phyloP scores from a whole-genome alignment of 345 rosid genomes.

The Angophora floribunda region DNA sequence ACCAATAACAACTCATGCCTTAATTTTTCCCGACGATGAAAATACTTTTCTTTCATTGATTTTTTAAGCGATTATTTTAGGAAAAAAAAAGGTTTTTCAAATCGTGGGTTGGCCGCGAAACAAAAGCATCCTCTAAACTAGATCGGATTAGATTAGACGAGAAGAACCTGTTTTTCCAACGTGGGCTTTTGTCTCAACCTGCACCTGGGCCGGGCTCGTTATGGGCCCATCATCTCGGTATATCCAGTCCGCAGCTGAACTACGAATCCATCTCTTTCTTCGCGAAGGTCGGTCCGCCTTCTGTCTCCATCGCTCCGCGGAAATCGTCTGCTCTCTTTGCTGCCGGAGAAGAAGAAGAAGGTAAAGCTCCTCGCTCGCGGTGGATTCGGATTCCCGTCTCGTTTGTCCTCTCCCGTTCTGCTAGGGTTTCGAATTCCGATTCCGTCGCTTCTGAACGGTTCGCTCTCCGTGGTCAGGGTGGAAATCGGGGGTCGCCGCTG shows the following conservation, averaged over 20 bases:
- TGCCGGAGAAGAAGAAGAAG: neutral
- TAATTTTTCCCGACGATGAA: accelerated
- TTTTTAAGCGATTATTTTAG: too few species aligned
- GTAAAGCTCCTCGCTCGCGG: neutral
- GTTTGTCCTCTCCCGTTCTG: neutral
- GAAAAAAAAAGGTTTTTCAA: neutral
- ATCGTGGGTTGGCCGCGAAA: accelerated
- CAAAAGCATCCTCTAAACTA: neutral
- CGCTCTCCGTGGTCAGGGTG: neutral
- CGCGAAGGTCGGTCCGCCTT: neutral
- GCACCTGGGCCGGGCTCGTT: neutral
- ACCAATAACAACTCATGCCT: neutral
- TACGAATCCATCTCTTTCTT: neutral
- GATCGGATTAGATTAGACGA: accelerated
- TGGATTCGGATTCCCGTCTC: neutral
- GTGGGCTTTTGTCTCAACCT: neutral
- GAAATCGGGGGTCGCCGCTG: neutral
- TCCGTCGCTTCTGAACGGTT: neutral
- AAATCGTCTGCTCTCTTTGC: neutral
- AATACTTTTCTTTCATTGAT: neutral
- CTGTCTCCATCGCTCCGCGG: accelerated
- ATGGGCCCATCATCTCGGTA: neutral
- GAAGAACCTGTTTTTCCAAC: neutral
- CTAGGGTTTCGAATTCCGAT: neutral
- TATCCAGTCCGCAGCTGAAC: neutral